Percentiles rank a stretch among this genome's conserved stretches.
Evolutionary conservation across 805 yeast genomes (phyloP).

Genomic region (Yamadazyma akitaensis): DNA sequence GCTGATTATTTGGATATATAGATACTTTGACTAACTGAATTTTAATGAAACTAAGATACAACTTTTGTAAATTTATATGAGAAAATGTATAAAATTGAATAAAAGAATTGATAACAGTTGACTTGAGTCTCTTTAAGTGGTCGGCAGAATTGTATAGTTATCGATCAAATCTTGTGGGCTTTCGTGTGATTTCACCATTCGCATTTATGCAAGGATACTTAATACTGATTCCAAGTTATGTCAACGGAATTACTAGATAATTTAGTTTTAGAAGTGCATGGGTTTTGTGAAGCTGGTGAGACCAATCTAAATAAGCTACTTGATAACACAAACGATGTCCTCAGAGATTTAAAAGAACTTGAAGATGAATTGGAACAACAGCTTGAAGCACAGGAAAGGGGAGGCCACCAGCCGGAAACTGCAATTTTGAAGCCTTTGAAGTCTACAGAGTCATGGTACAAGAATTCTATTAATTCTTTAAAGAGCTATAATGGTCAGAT

Average conservation of each 20-base stretch:
- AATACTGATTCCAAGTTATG: not conserved
- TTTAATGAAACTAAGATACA: not conserved
- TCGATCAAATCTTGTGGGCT: not conserved
- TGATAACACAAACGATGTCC: not conserved
- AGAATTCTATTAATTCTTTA: slow-evolving; percentile 27
- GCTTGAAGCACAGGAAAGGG: slow-evolving; percentile 1
- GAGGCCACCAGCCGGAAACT: not conserved
- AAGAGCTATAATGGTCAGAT: slow-evolving; percentile 35
- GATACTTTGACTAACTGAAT: not conserved
- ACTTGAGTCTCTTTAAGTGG: no score
- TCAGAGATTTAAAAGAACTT: slow-evolving; percentile 2
- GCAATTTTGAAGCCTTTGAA: slow-evolving; percentile 12
- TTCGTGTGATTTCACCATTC: not conserved
- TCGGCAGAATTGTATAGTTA: not conserved
- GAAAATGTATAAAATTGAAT: not conserved
- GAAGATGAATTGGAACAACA: slow-evolving; percentile 4
- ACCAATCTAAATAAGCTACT: not conserved
- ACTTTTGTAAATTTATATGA: not conserved
- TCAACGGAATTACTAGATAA: slow-evolving; percentile 5
- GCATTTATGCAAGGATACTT: not conserved
- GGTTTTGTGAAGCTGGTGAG: slow-evolving; percentile 1
- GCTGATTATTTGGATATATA: slow-evolving; percentile 82
- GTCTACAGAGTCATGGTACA: slow-evolving; percentile 29
- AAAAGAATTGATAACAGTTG: not conserved
- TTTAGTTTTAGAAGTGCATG: slow-evolving; percentile 2